Percentiles rank a stretch among this genome's conserved stretches.
Conservation (phyloP, 2,329 filamentous ascomycete genomes). For the Pestalotiopsis fici region DNA sequence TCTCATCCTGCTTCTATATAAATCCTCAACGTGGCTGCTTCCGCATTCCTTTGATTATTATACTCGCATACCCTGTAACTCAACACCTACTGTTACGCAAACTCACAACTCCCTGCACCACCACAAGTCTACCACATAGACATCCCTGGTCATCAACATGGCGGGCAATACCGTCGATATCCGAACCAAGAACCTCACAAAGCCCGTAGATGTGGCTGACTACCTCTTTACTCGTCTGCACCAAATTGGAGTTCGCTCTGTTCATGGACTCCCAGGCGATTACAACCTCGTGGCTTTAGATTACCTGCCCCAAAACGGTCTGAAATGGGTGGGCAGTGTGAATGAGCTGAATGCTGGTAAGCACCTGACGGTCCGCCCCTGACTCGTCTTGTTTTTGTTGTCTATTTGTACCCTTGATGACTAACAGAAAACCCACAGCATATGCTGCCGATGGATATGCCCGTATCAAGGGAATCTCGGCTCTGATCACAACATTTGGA, state of each 20-base stretch:
- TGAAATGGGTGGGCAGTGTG: conserved; percentile 69
- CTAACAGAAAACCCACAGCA: conserved; percentile 38
- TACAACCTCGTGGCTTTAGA: conserved; percentile 73
- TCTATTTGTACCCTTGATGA: background rate
- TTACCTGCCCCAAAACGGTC: conserved; percentile 58
- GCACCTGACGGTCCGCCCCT: conserved; percentile 22
- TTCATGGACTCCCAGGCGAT: conserved; percentile 72
- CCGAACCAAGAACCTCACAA: conserved; percentile 41
- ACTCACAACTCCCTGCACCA: background rate
- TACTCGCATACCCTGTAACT: background rate
- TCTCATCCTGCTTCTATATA: background rate
- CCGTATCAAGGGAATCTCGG: conserved; percentile 69
- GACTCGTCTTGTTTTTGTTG: background rate
- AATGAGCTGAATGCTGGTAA: conserved; percentile 74
- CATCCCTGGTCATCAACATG: background rate
- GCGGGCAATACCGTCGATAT: conserved; percentile 33
- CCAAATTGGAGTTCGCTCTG: conserved; percentile 63
- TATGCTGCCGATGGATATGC: conserved; percentile 83
- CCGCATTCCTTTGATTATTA: background rate
- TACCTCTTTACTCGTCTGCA: conserved; percentile 68
- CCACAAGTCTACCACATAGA: background rate
- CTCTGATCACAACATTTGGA: conserved; percentile 75
- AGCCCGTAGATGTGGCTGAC: conserved; percentile 62
- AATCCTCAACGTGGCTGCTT: background rate
- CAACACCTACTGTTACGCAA: background rate